Evolutionary conservation across 225 moss, liverwort and hornwort genomes (phyloP).

Genomic region (Sphagnum contortum): DNA sequence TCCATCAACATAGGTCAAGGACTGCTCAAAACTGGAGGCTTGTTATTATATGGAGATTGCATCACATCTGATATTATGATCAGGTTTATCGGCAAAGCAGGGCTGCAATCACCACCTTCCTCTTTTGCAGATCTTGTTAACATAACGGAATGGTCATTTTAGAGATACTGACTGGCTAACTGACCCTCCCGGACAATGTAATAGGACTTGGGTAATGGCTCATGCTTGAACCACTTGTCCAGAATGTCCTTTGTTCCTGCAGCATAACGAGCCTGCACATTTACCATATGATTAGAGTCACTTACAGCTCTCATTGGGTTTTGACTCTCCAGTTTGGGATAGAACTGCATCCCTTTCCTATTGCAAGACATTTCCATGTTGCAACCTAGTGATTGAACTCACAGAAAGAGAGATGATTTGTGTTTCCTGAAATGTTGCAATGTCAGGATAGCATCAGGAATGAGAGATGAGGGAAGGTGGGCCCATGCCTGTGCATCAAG

Average conservation of each 20-base stretch:
- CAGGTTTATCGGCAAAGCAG: too few species aligned
- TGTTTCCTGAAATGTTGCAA: background rate
- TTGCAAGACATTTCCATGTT: background rate
- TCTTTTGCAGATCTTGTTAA: too few species aligned
- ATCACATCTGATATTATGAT: too few species aligned
- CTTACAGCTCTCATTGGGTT: background rate
- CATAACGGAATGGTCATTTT: background rate
- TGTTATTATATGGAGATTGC: too few species aligned
- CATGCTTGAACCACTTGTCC: slow-evolving; percentile 51
- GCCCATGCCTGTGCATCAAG: slow-evolving; percentile 60
- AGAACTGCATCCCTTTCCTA: background rate
- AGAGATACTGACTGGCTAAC: slow-evolving; percentile 63
- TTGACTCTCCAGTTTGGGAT: background rate
- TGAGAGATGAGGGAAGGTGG: background rate
- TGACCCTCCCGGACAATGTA: slow-evolving; percentile 64
- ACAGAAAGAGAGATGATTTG: background rate
- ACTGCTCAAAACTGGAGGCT: too few species aligned
- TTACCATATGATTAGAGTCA: background rate
- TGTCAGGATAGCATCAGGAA: too few species aligned
- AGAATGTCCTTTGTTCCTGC: slow-evolving; percentile 59
- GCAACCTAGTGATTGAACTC: background rate
- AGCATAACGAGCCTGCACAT: slow-evolving; percentile 44
- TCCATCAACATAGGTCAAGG: too few species aligned
- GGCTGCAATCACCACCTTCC: too few species aligned
- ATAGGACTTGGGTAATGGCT: slow-evolving; percentile 39